phyloP scores from a whole-genome alignment of 805 yeast species.

The Tetrapisispora phaffii region DNA sequence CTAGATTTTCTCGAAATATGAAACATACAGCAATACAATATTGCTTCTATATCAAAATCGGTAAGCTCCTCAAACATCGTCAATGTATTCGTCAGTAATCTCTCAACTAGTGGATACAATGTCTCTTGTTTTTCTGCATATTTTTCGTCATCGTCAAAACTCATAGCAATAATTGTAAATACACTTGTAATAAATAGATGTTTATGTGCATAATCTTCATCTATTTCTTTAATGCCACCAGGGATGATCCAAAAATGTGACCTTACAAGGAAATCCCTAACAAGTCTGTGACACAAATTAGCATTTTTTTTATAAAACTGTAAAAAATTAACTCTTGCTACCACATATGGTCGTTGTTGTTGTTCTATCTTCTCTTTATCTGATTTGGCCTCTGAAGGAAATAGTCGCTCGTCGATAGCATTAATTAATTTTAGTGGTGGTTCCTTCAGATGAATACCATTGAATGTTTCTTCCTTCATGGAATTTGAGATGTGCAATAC shows the following conservation, averaged over 20 bases:
- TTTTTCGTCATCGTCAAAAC: conserved; percentile 43
- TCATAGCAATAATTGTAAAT: conserved; percentile 45
- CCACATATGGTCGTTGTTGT: conserved; percentile 30
- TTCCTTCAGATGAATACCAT: conserved; percentile 17
- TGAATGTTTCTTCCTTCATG: neutral
- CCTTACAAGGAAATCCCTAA: conserved; percentile 39
- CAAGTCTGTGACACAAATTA: conserved; percentile 35
- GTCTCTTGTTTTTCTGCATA: conserved; percentile 40
- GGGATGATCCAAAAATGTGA: conserved; percentile 57
- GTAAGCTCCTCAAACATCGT: conserved; percentile 42
- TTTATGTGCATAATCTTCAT: conserved; percentile 36
- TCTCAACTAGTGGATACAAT: conserved; percentile 40
- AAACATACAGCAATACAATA: conserved; percentile 44
- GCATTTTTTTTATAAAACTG: conserved; percentile 38
- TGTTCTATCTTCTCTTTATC: conserved; percentile 22
- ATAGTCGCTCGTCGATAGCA: conserved; percentile 32
- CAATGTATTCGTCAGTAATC: conserved; percentile 39
- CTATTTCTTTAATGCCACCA: conserved; percentile 44
- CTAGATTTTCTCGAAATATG: conserved; percentile 45
- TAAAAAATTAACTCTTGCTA: conserved; percentile 36
- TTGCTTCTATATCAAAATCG: conserved; percentile 53
- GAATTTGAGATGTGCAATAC: conserved; percentile 1
- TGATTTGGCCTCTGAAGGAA: conserved; percentile 26
- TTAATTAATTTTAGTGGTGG: conserved; percentile 33
- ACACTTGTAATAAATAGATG: conserved; percentile 50